Base-by-base conservation (phyloP, 345 rosid species). In the Brassica cretica region DNA sequence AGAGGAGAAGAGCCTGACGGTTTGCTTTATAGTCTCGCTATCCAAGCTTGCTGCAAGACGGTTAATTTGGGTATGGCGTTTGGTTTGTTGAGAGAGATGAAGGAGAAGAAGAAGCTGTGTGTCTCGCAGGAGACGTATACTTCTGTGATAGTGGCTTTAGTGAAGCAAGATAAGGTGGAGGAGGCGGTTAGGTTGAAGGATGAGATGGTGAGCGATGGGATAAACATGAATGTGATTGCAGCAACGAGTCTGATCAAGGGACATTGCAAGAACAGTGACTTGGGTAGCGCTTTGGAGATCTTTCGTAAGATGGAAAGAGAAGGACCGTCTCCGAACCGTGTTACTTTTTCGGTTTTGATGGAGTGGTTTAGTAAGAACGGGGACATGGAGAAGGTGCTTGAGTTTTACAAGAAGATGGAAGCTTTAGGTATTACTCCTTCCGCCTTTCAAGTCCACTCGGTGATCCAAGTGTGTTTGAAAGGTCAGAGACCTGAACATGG, bases 171-270 rank as follows among this genome's bases (percentile, higher is more conserved):
- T 63, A 83, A 88, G 65, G 59, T 85, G 85, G 72, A 46, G 6
- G 96, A 88, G 81, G 96, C 96, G 25, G 66, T 93, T 71, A 84
- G 78, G 78, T 73, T 91, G 70, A 93, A 86, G 78, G 97, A 88
- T 74, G 97, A 90, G 84, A 90, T 93, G 98, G 60, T 86, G 73
- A 87, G 82, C 27, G 71, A 79, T 66, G 96, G 94, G 74, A 82
- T 62, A 83, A 83, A 68, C 7, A 69, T 91, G 87, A 90, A 84
- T 80, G 74, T 86, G 80, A 83, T 86, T 58, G 89, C 79, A 51
- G 89, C 84, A 0, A 91, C 96, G 11, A 88, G 89, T 85, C 84
- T 93, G 85, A 85, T 93, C 61, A 88, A 61, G 76, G 94, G 90
- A 24, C 84, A 84, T 53, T 91, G 91, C 85, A 76, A 71, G 83